phyloP scores from a whole-genome alignment of 495 filamentous ascomycete species.

The Geopyxis carbonaria region DNA sequence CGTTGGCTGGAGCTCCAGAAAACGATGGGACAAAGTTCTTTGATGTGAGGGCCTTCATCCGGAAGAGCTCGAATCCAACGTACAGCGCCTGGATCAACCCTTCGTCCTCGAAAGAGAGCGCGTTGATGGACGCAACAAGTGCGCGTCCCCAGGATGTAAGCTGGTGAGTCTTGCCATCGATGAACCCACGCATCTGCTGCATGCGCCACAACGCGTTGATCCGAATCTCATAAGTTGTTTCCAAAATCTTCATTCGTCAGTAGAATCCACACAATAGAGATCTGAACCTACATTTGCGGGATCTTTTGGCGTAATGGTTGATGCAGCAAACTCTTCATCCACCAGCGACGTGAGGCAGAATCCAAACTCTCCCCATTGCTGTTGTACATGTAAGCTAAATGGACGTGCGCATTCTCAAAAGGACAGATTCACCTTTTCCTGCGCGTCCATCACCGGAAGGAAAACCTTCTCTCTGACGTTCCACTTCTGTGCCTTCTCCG shows the following conservation, averaged over 20 bases:
- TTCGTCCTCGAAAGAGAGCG: conserved; percentile 37
- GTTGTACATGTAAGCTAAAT: too few species aligned
- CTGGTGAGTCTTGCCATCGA: conserved; percentile 53
- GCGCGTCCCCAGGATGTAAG: conserved; percentile 74
- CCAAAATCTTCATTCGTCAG: conserved; percentile 30
- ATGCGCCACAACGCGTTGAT: conserved; percentile 72
- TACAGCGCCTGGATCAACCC: conserved; percentile 49
- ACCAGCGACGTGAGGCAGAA: conserved; percentile 43
- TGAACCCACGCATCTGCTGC: conserved; percentile 71
- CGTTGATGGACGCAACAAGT: conserved; percentile 47
- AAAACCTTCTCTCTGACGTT: conserved; percentile 43
- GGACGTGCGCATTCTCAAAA: not conserved
- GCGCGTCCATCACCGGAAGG: conserved; percentile 31
- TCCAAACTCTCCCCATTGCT: conserved; percentile 38
- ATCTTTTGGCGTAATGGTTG: conserved; percentile 38
- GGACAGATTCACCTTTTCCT: conserved; percentile 8
- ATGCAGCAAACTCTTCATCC: conserved; percentile 46
- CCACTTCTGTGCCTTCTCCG: conserved; percentile 51
- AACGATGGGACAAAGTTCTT: conserved; percentile 36
- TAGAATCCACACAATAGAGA: not conserved
- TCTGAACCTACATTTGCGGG: conserved; percentile 26
- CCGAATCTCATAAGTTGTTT: conserved; percentile 52
- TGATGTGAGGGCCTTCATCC: conserved; percentile 57
- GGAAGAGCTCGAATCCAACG: conserved; percentile 63
- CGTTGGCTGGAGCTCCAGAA: conserved; percentile 42